Evolutionary conservation across 495 filamentous ascomycete genomes (phyloP), one percentile per base, ranked within the genome.

Genomic region (Lophiotrema nucula): DNA sequence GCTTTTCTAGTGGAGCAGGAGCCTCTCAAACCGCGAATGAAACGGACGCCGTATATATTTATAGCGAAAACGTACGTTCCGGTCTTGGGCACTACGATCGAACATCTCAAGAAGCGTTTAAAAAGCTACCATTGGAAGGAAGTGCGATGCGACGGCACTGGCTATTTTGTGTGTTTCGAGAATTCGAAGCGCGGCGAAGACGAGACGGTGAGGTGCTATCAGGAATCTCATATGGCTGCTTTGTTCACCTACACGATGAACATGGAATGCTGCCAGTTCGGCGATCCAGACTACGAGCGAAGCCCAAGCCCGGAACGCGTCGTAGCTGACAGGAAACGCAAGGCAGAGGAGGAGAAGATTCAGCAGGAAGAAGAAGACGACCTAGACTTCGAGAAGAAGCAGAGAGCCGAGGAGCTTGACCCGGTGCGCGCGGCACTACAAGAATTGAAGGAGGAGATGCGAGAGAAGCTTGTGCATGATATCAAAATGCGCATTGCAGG

Each of bases 231-330:
- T 69, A 84, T 85, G 68, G 82, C 83, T 23, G 78, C 83, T 1
- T 79, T 99, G 42, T 97, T 99, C 76, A 96, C 83, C 4, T 97
- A 97, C 67, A 83, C 80, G 48, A 89, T 99, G 90, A 83, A 83
- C 38, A 96, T 99, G 92, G 85, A 91, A 67, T 84, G 84, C 58
- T 84, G 90, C 47, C 74, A 77, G 28, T 83, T 83, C 59, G 87
- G 84, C 8, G 88, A 88, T 60, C 84, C 82, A 37, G 72, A 81
- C 64, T 81, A 88, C 66, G 76, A 86, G 71, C 73, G 82, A 67
- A 81, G 84, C 67, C 79, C 85, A 47, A 82, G 80, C 59, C 77
- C 81, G 42, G 74, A 83, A 70, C 69, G 77, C 23, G 35, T 67
- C 64, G 67, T 69, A 57, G 72, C 68, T 19, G 85, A 88, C 54